Evolutionary conservation across 2,329 filamentous ascomycete genomes (phyloP), one percentile per base, ranked within the genome.

Genomic region (Aspergillus neoniger): DNA sequence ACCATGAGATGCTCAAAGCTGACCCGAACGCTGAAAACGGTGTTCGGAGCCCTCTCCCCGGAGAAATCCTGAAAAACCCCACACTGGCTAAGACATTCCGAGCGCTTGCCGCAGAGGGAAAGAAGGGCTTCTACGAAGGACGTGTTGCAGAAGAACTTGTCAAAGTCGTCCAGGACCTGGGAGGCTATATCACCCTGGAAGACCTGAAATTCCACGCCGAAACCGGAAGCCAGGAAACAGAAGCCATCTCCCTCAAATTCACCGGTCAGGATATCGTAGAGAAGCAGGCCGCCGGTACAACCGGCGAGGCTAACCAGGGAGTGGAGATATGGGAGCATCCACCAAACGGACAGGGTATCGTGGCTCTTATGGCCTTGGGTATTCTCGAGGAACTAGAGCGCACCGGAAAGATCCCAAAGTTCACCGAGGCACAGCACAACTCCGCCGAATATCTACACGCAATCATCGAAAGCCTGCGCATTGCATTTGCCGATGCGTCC

Each of bases 271-370:
- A 81, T 17, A 80, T 87, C 21, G 80, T 74, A 2, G 77, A 82
- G 55, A 77, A 74, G 0, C 81, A 83, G 41, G 74, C 73, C 8
- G 64, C 77, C 41, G 78, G 78, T 55, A 78, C 80, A 8, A 75
- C 81, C 39, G 78, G 77, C 36, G 71, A 76, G 39, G 60, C 71
- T 8, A 72, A 77, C 63, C 73, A 79, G 70, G 80, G 76, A 9
- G 84, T 97, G 44, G 88, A 96, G 71, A 81, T 99, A 0, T 98
- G 94, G 94, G 95, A 99, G 72, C 94, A 98, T 73, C 93, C 94
- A 38, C 95, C 95, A 8, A 98, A 98, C 70, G 93, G 95, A 0
- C 95, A 98, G 77, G 95, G 95, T 1, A 93, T 98, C 65, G 91
- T 98, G 2, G 95, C 95, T 0, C 81, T 98, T 32, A 96, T 98